These are phyloP conservation scores for Venturia effusa DNA, from an alignment of 2,329 filamentous ascomycete species.

Conservation along the genomic window DNA sequence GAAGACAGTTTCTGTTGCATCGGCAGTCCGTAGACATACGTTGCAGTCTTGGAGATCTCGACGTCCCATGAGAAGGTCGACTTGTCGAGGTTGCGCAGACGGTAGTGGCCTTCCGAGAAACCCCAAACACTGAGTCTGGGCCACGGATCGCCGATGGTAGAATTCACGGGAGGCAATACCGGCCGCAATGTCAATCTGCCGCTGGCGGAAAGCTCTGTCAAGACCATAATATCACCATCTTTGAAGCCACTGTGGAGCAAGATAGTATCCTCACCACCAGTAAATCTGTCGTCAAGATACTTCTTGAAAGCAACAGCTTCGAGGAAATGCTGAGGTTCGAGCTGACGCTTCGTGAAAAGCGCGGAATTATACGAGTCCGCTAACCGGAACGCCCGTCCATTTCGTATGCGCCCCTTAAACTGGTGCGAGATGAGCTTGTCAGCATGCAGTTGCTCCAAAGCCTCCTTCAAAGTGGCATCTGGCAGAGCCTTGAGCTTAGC, in stretches of 20 bases:
- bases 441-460: conserved; percentile 13
- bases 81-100: conserved; percentile 36
- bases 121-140: conserved; percentile 35
- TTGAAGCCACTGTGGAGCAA: conserved; percentile 21
- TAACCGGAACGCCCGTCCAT: conserved; percentile 34
- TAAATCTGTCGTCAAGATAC: conserved; percentile 29
- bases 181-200: conserved; percentile 21
- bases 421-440: conserved; percentile 26
- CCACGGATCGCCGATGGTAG: conserved; percentile 25
- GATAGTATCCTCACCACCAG: conserved; percentile 22
- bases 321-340: conserved; percentile 21
- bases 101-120: conserved; percentile 34
- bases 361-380: conserved; percentile 21
- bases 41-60: conserved; percentile 24
- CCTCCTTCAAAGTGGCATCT: not conserved
- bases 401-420: conserved; percentile 28
- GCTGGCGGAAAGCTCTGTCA: conserved; percentile 30
- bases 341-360: not conserved
- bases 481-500: conserved; percentile 16
- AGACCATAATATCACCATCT: conserved; percentile 32
- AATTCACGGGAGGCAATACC: conserved; percentile 7
- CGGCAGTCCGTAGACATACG: conserved; percentile 32
- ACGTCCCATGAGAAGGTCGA: conserved; percentile 31
- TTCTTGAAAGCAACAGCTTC: conserved; percentile 32
- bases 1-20: conserved; percentile 9